Conservation (phyloP, 257 asterid species). For the Solanum verrucosum region DNA sequence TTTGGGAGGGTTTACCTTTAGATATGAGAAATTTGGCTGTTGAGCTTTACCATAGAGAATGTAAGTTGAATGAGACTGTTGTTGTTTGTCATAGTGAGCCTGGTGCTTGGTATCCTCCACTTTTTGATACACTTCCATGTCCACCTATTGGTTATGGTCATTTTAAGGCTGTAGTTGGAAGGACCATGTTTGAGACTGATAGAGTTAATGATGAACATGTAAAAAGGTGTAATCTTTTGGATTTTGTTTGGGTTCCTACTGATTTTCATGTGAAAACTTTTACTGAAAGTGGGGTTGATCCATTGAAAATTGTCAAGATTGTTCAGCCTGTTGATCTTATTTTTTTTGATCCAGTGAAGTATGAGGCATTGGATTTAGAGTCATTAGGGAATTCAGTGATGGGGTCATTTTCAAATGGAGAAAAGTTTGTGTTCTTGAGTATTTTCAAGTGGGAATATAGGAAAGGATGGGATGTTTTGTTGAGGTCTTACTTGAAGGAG, state of each 20-base stretch:
- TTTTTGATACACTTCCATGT: slow-evolving; percentile 67
- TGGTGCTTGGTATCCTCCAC: slow-evolving; percentile 92
- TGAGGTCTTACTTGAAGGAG: slow-evolving; percentile 59
- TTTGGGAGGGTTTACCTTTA: slow-evolving; percentile 75
- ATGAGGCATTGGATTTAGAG: slow-evolving; percentile 38
- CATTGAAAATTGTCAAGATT: slow-evolving; percentile 50
- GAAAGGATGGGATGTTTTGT: slow-evolving; percentile 84
- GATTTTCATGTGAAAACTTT: slow-evolving; percentile 62
- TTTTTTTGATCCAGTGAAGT: slow-evolving; percentile 52
- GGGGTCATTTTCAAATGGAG: slow-evolving; percentile 15
- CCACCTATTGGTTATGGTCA: slow-evolving; percentile 40
- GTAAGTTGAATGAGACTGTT: slow-evolving; percentile 47
- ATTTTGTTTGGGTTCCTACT: slow-evolving; percentile 88
- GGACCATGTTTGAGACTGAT: slow-evolving; percentile 95
- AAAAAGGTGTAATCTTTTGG: slow-evolving; percentile 58
- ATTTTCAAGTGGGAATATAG: slow-evolving; percentile 83
- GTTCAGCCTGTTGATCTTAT: slow-evolving; percentile 74
- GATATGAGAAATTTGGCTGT: slow-evolving; percentile 51
- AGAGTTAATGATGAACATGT: slow-evolving; percentile 57
- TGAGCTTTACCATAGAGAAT: slow-evolving; percentile 37
- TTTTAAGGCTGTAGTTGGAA: slow-evolving; percentile 56
- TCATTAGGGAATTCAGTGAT: slow-evolving; percentile 31
- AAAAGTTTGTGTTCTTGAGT: slow-evolving; percentile 54
- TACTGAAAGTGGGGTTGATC: slow-evolving; percentile 63
- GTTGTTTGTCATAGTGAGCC: slow-evolving; percentile 93